These are phyloP conservation scores for Xylariaceae sp. DNA, from an alignment of 2,329 filamentous ascomycete genomes.

Conservation along the genomic window DNA sequence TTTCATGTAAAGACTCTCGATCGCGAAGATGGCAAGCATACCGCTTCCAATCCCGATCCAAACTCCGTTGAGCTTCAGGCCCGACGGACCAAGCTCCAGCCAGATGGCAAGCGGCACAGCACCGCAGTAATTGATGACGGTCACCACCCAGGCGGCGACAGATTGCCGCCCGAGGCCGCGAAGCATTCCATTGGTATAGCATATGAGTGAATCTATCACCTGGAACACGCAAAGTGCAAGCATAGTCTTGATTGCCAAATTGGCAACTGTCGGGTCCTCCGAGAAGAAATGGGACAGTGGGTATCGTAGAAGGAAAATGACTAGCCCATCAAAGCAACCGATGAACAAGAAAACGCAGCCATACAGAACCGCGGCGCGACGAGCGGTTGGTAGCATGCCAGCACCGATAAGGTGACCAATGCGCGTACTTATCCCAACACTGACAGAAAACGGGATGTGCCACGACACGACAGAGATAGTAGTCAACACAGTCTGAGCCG, in stretches of 20 bases:
- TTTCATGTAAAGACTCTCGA: constrained; percentile 36
- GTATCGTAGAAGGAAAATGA: constrained; percentile 32
- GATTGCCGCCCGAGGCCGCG: constrained; percentile 39
- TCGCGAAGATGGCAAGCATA: constrained; percentile 30
- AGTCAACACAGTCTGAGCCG: constrained; percentile 41
- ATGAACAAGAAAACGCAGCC: constrained; percentile 33
- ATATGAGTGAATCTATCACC: constrained; percentile 35
- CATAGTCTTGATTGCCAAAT: constrained; percentile 32
- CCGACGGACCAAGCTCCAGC: constrained; percentile 35
- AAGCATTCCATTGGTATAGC: constrained; percentile 38
- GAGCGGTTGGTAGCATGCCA: constrained; percentile 31
- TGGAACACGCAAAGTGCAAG: constrained; percentile 34
- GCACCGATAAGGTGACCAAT: constrained; percentile 43
- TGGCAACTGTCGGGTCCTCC: constrained; percentile 29
- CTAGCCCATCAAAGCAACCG: constrained; percentile 33
- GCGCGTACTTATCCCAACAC: constrained; percentile 41
- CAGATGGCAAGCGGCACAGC: constrained; percentile 39
- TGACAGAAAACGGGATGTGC: constrained; percentile 43
- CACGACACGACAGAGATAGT: constrained; percentile 41
- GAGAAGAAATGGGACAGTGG: constrained; percentile 33
- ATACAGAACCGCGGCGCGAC: constrained; percentile 32
- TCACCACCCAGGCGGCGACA: constrained; percentile 37
- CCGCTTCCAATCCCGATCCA: constrained; percentile 37
- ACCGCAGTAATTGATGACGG: constrained; percentile 37
- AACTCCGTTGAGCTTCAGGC: constrained; percentile 32